Conservation (phyloP, 73 alveolate species). For the Symbiodinium natans region DNA sequence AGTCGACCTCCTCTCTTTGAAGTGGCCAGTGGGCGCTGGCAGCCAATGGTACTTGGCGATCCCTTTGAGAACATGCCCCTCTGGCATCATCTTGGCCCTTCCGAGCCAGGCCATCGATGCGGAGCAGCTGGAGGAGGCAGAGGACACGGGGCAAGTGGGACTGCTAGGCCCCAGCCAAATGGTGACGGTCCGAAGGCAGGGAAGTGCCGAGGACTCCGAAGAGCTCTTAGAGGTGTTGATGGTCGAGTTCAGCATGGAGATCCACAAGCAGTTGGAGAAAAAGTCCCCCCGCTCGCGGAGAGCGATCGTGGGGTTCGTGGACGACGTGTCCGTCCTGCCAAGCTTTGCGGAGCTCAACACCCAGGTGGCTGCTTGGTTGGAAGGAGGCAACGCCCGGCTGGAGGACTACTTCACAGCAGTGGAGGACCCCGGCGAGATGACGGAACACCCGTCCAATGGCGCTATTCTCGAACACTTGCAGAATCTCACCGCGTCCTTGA, state of each 20-base stretch:
- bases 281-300: neutral
- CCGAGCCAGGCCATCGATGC: neutral
- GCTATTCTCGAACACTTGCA: neutral
- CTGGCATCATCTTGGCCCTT: neutral
- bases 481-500: neutral
- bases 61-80: neutral
- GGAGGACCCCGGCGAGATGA: neutral
- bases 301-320: neutral
- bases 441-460: neutral
- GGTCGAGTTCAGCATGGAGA: neutral
- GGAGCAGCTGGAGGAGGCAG: conserved; percentile 10
- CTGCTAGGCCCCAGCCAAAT: conserved; percentile 17
- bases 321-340: neutral
- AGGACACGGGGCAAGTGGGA: neutral
- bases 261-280: neutral
- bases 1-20: neutral
- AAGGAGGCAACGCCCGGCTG: neutral
- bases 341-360: neutral
- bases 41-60: neutral
- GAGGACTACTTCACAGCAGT: neutral
- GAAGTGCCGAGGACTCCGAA: neutral
- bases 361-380: neutral
- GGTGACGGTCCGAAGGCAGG: neutral
- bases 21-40: neutral
- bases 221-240: neutral